Percentiles rank a stretch among this genome's conserved stretches.
phyloP scores from a whole-genome alignment of 208 protist species.

The Lotmaria passim region DNA sequence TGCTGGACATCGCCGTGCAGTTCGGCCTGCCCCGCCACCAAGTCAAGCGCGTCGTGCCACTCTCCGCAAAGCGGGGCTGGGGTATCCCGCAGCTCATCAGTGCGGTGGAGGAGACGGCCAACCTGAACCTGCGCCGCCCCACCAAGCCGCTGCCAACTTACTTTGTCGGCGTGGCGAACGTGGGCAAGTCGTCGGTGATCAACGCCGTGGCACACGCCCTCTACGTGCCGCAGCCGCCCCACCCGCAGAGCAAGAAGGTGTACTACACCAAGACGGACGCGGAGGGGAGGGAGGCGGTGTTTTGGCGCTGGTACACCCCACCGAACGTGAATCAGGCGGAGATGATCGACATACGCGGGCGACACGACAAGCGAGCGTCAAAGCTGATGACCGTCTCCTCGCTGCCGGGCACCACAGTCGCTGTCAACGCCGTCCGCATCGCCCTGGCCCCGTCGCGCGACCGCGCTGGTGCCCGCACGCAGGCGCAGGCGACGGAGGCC shows the following conservation, averaged over 20 bases:
- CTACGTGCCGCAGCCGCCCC: constrained; percentile 84
- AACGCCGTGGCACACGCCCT: constrained; percentile 90
- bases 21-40: constrained; percentile 84
- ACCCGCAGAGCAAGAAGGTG: constrained; percentile 87
- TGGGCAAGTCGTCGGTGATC: constrained; percentile 93
- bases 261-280: constrained; percentile 81
- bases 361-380: constrained; percentile 85
- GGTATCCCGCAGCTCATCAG: constrained; percentile 78
- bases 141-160: constrained; percentile 84
- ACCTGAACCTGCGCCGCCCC: constrained; percentile 80
- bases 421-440: constrained; percentile 78
- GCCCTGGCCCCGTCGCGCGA: constrained; percentile 35
- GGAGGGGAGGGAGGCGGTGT: constrained; percentile 71
- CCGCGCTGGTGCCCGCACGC: constrained; percentile 10
- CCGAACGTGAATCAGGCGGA: constrained; percentile 89
- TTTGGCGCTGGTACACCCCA: constrained; percentile 91
- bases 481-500: not conserved
- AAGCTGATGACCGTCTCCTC: constrained; percentile 91
- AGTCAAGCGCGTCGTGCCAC: constrained; percentile 72
- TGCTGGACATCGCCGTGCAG: constrained; percentile 79
- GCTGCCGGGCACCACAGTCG: constrained; percentile 88
- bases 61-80: constrained; percentile 92
- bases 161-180: constrained; percentile 90
- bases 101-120: constrained; percentile 76
- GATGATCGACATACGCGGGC: constrained; percentile 87